Evolutionary conservation across 169 alveolate species (phyloP), one percentile per base, ranked within the genome.

Genomic region (Plasmodium inui): DNA sequence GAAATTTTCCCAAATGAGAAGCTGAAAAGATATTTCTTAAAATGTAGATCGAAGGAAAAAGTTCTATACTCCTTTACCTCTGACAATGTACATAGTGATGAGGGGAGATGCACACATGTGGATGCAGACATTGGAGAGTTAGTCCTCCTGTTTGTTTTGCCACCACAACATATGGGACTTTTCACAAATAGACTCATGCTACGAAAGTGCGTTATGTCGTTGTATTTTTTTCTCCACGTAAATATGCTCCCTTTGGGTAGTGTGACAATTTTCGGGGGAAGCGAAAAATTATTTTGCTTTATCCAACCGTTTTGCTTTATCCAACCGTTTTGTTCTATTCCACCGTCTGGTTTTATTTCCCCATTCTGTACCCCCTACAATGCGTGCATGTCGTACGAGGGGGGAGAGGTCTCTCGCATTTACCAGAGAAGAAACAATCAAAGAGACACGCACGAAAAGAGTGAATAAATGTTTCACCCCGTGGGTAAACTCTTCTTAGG

Each of bases 51-150:
- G 44, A 88, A 88, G 72, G 81, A 74, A 88, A 88, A 88, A 41
- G 94, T 88, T 9, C 46, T 88, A 50, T 88, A 88, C 71, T 88
- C 94, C 61, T 88, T 88, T 78, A 88, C 94, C 44, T 88, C 94
- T 22, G 88, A 79, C 30, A 88, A 88, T 76, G 94, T 88, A 88
- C 70, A 17, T 55, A 17, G n/a, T 78, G 70, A 6, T 17, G 37
- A 72, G 55, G 34, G 61, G 57, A 76, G 44, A 5, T 34, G 3
- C 6, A 46, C 39, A 78, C 30, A 86, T 76, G 55, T 17, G 37
- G 44, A 17, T 14, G 32, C 10, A 1, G 28, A 3, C 32, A 19
- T 14, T 41, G 34, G 17, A 17, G 67, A 71, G 28, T 41, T 41
- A 34, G 10, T 67, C 37, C n/a, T 26, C 30, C 37, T 41, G 5